Evolutionary conservation across 768 basidiomycete species (phyloP), one percentile per base, ranked within the genome.

Genomic region (Phlebiopsis gigantea): DNA sequence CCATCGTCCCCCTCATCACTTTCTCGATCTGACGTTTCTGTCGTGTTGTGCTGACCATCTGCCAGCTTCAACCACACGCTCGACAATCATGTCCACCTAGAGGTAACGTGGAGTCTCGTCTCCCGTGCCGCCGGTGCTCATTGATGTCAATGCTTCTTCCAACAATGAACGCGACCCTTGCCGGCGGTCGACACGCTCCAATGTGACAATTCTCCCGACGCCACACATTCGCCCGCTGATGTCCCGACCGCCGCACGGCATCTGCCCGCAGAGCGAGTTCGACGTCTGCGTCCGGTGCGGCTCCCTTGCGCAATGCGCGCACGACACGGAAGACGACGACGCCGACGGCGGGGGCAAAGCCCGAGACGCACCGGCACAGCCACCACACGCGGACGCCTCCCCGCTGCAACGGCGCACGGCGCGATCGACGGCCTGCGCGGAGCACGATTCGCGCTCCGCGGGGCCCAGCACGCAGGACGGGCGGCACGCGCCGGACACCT

Each of bases 251-350:
- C 44, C 15, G 19, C 43, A 34, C 14, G 7, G 31, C 31, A 6
- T 34, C 31, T 14, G 31, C 34, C 2, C 54, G 15, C 61, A 75
- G 69, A 69, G 68, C 44, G 74, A 77, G 41, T 69, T 67, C 53
- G 70, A 73, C 53, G 77, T 78, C 8, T 79, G 77, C 56, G 46
- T 65, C 2, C 43, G 22, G 2, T 79, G 77, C 61, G 77, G 77
- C 4, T 69, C 69, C 0, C 57, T 76, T 7, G 47, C 62, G 5
- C 69, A 69, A 44, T 79, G 77, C 53, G 45, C 46, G 5, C 77
- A 79, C 58, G 76, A 77, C 62, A 46, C 50, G 12, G 66, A 69
- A 1, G 65, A 63, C 8, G 45, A 63, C 8, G 45, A 39, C 14
- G 3, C 2, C 14, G 30, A 46, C 28, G 21, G 5, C 30, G 22